phyloP scores from a whole-genome alignment of 2,329 filamentous ascomycete genomes.

The Chalara sp. region DNA sequence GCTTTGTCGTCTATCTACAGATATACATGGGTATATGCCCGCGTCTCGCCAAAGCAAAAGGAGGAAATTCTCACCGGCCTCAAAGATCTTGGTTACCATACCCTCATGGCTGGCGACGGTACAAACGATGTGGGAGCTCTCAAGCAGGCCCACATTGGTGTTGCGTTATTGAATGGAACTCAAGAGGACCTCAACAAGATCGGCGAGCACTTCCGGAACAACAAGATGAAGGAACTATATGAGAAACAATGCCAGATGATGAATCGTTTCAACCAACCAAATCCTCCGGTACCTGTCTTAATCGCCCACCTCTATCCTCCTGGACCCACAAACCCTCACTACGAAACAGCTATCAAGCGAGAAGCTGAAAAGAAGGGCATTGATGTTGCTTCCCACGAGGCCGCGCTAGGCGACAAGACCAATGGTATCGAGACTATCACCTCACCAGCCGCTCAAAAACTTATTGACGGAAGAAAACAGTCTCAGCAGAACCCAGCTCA shows the following conservation, averaged over 20 bases:
- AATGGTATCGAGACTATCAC: conserved; percentile 57
- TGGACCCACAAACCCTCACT: conserved; percentile 87
- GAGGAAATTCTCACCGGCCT: conserved; percentile 96
- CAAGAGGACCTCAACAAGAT: conserved; percentile 87
- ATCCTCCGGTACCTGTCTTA: conserved; percentile 82
- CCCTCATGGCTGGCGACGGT: conserved; percentile 96
- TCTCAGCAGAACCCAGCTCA: conserved; percentile 58
- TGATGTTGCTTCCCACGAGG: conserved; percentile 43
- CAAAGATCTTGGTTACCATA: conserved; percentile 95
- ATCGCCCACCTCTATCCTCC: conserved; percentile 95
- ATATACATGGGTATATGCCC: conserved; percentile 94
- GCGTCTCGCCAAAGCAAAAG: conserved; percentile 97
- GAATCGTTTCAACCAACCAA: conserved; percentile 88
- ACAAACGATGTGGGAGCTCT: conserved; percentile 97
- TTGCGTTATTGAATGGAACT: conserved; percentile 91
- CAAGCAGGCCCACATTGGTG: conserved; percentile 96
- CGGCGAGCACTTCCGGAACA: conserved; percentile 86
- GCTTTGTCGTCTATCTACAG: conserved; percentile 74
- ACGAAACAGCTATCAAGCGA: conserved; percentile 82
- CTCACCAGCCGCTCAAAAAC: conserved; percentile 57
- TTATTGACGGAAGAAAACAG: conserved; percentile 45
- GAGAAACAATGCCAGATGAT: conserved; percentile 92
- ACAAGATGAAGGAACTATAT: conserved; percentile 97
- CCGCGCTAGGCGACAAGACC: conserved; percentile 42
- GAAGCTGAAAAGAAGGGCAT: conserved; percentile 76